A percentile compares a stretch with the other conserved stretches of the same genome.
Evolutionary conservation across 1,139 yeast genomes (phyloP).

Genomic region (Pichia sp.): DNA sequence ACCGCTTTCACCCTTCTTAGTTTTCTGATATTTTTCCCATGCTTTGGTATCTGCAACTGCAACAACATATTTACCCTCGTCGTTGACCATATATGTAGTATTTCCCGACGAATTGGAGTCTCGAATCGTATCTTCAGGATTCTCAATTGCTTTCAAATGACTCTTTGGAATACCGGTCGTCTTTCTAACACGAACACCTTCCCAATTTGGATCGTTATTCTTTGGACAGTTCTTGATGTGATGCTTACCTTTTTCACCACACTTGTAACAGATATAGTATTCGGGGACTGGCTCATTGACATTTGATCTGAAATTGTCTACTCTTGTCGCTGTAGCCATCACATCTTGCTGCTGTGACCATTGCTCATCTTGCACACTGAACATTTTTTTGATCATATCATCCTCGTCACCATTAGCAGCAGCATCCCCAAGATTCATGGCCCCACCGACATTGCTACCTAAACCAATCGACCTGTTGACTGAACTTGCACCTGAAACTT

Average conservation of each 20-base stretch:
- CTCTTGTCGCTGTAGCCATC: constrained; percentile 71
- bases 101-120: constrained; percentile 30
- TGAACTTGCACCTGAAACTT: constrained; percentile 22
- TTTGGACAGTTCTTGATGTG: constrained; percentile 97
- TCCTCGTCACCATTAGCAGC: constrained; percentile 54
- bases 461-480: constrained; percentile 23
- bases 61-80: constrained; percentile 91
- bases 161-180: constrained; percentile 98
- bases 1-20: constrained; percentile 43
- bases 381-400: constrained; percentile 84
- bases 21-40: constrained; percentile 83
- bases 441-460: constrained; percentile 23
- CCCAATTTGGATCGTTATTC: constrained; percentile 86
- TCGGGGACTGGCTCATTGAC: constrained; percentile 76
- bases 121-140: constrained; percentile 10
- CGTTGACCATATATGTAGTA: constrained; percentile 83
- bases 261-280: constrained; percentile 90
- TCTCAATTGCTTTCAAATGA: constrained; percentile 70
- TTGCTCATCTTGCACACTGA: constrained; percentile 84
- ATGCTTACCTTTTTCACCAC: constrained; percentile 89
- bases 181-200: constrained; percentile 82
- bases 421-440: constrained; percentile 29
- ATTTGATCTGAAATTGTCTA: constrained; percentile 42
- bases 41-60: constrained; percentile 92
- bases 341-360: constrained; percentile 95